Base-by-base conservation (phyloP, 495 filamentous ascomycete genomes). In the Xylaria curta region DNA sequence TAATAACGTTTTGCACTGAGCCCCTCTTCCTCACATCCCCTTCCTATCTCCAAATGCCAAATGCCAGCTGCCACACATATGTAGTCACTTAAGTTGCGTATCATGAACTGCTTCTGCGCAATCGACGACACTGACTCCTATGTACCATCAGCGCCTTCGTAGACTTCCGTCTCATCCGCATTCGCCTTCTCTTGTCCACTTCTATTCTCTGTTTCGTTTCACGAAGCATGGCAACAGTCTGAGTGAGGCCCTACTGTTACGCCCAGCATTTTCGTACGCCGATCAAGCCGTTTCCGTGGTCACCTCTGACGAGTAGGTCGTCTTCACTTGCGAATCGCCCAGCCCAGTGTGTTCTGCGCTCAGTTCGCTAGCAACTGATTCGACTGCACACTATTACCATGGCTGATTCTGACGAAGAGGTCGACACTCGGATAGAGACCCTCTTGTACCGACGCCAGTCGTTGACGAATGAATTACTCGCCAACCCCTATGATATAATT, bases 401-500 rank as follows among this genome's bases (percentile, higher is more conserved):
- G 81, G 84, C 84, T 69, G 78, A 78, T 68, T 79, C 81, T n/a
- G 74, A 76, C 15, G 79, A 83, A 66, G 83, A 83, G 47, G 74
- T 73, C 60, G 79, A 77, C 38, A 72, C 79, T 69, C 78, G 76
- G 26, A 74, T 81, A 56, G 81, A 77, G 61, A 69, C 75, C 17
- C 85, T 88, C 56, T 77, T 89, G 33, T 74, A 79, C 8, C 81
- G 81, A 42, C 83, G 86, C 61, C 82, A 83, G 65, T 71, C 77
- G 68, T 69, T 88, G 64, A 88, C 86, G 1, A 81, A 87, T 10
- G 80, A 79, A 1, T 78, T 92, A 12, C 73, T 80, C 12, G 73
- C 81, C 4, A 77, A 86, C 40, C 93, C 94, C 4, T 96, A 97
- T 80, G 92, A 94, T 75, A 84, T 94, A n/a, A 85, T 91, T 65